Evolutionary conservation across 495 filamentous ascomycete genomes (phyloP), one percentile per base, ranked within the genome.

Genomic region (Penicillium diatomitis): DNA sequence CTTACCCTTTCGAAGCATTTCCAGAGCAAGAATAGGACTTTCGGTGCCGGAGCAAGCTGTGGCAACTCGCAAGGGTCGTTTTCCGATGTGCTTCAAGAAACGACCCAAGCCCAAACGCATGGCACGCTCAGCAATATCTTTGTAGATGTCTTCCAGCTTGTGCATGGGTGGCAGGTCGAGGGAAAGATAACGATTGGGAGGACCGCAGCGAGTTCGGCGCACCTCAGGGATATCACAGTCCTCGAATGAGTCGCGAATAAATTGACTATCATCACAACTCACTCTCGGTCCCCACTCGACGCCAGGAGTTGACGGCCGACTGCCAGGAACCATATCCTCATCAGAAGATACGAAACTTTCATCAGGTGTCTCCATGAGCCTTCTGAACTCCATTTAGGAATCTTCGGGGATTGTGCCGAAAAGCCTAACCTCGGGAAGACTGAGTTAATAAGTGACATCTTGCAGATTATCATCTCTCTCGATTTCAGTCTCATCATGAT

Each of bases 1-100:
- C 72, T 65, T 48, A 77, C 73, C 61, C 10, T 70, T 49, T 30
- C 54, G 51, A 7, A 81, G 56, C 54, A 82, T 68, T 36, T 78
- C 67, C 37, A 90, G 57, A 0, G 83, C 84, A 3, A 90, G 67
- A 5, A 95, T 64, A 8, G 88, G 88, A 30, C 79, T 81, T 53
- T 95, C 88, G 0, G 88, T 92, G 4, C 88, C 88, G 8, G 86
- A 90, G 56, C 87, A 95, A 59, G 90, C 78, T 0, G 88, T 95
- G 2, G 75, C 87, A 27, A 91, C 75, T 2, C 74, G 75, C 6
- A 91, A 56, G 32, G 67, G 65, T 37, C 71, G 60, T 10, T 58
- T 53, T 8, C 67, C 61, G 1, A 80, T 50, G 28, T 59, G 54
- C 3, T 58, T 46, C 9, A 80, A 44, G 30, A 73, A 62, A 3